Base-by-base conservation (phyloP, 352 stramenopile genomes). In the Phytopythium chamaehyphon region DNA sequence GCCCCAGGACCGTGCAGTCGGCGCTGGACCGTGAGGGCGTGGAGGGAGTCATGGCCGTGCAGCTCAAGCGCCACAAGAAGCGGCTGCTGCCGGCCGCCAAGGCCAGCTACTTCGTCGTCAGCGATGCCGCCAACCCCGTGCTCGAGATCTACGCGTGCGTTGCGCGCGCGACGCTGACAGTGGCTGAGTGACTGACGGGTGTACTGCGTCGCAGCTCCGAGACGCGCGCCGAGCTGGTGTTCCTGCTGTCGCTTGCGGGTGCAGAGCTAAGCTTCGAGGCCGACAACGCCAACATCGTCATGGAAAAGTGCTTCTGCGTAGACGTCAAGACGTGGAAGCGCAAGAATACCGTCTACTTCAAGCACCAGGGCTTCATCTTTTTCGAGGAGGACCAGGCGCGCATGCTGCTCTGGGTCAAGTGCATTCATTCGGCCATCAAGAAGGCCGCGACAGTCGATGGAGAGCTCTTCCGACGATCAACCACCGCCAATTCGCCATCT, bases 351-450 rank as follows among this genome's bases (percentile, higher is more conserved):
- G 66, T 89, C 6, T 75, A 69, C 24, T 69, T 85, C 51, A 59
- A 74, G 19, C 64, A 67, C 2, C 81, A 92, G 37, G 62, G 68
- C 8, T 92, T 92, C 31, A 64, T 88, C 9, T 89, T 89, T 51
- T 88, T 74, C 52, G 76, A 85, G 33, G 81, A 88, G 48, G 66
- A 87, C 58, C 76, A 87, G 40, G 64, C 74, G 50, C 66, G 64
- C 16, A 86, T 88, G 71, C 62, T 86, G 43, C 57, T 73, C 12
- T 92, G 81, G 81, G 79, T 89, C 43, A 88, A 88, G 49, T 88
- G 72, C 53, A 88, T 92, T 28, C 77, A 87, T 35, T 54, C 80
- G 31, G 70, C 73, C 28, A 90, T 92, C 44, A 82, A 83, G 23
- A 55, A 59, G 35, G 69, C 71, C n/a, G 64, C 70, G 2, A 70